Conservation (phyloP, 164 flowering plant genomes). For the Houttuynia cordata region DNA sequence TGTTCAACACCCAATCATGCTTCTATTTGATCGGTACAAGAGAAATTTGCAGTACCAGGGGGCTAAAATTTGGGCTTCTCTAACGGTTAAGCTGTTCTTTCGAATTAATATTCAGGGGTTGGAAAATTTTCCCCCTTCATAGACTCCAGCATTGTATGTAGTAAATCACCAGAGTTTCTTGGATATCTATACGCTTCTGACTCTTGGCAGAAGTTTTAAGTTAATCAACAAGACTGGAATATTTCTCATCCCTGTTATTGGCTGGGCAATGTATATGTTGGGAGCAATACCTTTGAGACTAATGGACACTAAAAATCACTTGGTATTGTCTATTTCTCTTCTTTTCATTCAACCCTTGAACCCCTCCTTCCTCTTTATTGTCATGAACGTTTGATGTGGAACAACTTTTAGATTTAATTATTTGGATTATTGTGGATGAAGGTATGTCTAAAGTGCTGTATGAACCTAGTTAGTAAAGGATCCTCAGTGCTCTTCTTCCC, state of each 20-base stretch:
- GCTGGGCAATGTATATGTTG: slow-evolving; percentile 92
- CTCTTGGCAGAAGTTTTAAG: slow-evolving; percentile 81
- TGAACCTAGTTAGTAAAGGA: slow-evolving; percentile 63
- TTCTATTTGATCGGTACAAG: slow-evolving; percentile 54
- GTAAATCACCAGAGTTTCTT: slow-evolving; percentile 93
- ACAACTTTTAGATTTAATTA: no score
- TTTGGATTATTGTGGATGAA: slow-evolving; percentile 12
- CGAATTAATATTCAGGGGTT: slow-evolving; percentile 65
- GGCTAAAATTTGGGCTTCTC: slow-evolving; percentile 72
- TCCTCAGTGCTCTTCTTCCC: slow-evolving; percentile 93
- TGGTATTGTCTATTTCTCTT: slow-evolving; percentile 46
- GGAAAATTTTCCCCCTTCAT: slow-evolving; percentile 69
- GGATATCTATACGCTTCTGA: slow-evolving; percentile 75
- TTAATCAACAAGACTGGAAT: slow-evolving; percentile 85
- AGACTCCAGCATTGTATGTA: slow-evolving; percentile 83
- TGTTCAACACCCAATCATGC: slow-evolving; percentile 71
- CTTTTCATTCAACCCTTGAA: background rate
- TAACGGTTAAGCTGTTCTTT: slow-evolving; percentile 47
- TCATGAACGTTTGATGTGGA: background rate
- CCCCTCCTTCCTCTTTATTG: background rate
- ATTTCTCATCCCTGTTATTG: slow-evolving; percentile 71
- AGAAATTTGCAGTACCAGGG: slow-evolving; percentile 58
- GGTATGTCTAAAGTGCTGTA: slow-evolving; percentile 85
- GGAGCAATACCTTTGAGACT: slow-evolving; percentile 82
- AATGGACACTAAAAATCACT: slow-evolving; percentile 82